Conservation (phyloP, 2,329 filamentous ascomycete genomes). For the Cladosporium sp. region DNA sequence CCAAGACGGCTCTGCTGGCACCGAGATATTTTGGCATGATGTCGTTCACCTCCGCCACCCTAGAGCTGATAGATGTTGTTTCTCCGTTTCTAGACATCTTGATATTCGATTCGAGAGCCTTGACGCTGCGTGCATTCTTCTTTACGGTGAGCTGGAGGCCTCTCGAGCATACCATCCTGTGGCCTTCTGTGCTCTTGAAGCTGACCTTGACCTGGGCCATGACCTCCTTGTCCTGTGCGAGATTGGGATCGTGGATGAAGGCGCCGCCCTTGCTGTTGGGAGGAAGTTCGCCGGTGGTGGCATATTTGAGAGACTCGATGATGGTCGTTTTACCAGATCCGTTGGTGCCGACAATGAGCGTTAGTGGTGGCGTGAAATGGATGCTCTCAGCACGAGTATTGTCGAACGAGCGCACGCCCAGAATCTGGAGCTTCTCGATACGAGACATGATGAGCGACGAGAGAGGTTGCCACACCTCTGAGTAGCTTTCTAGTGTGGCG, state of each 20-base stretch:
- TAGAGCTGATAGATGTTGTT: constrained; percentile 71
- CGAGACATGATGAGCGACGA: constrained; percentile 45
- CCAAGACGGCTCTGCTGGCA: constrained; percentile 83
- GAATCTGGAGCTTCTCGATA: constrained; percentile 85
- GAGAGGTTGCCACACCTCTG: background rate
- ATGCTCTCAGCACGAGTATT: constrained; percentile 72
- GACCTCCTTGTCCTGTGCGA: constrained; percentile 82
- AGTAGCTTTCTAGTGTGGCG: background rate
- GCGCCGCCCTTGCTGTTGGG: constrained; percentile 86
- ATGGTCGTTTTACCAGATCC: constrained; percentile 99
- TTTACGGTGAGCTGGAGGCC: constrained; percentile 84
- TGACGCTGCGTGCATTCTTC: constrained; percentile 70
- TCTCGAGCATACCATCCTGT: constrained; percentile 76
- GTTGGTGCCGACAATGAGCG: constrained; percentile 94
- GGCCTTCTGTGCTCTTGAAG: constrained; percentile 74
- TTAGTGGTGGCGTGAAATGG: constrained; percentile 83
- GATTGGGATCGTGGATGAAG: constrained; percentile 96
- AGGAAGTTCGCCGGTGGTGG: constrained; percentile 87
- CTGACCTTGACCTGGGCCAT: constrained; percentile 86
- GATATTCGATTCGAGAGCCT: constrained; percentile 79
- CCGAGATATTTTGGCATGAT: constrained; percentile 83
- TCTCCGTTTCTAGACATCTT: constrained; percentile 76
- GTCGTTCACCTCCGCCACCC: constrained; percentile 74
- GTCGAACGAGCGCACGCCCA: constrained; percentile 84
- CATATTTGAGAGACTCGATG: constrained; percentile 98